Conservation (phyloP, 352 stramenopile genomes). For the Globisporangium nunn region DNA sequence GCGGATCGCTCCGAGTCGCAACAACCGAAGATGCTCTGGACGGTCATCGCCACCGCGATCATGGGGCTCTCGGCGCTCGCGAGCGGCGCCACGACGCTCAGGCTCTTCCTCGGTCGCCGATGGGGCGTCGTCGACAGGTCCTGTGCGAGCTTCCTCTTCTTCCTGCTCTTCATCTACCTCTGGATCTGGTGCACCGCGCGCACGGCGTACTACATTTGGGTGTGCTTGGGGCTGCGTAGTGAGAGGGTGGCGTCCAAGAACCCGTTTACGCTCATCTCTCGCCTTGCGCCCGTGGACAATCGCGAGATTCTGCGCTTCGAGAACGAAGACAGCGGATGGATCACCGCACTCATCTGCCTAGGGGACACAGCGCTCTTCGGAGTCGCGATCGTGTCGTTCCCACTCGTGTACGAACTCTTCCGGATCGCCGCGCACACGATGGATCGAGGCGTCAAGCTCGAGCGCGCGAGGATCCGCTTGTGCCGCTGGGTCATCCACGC, state of each 20-base stretch:
- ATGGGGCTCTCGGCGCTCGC: conserved; percentile 16
- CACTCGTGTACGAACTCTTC: conserved; percentile 47
- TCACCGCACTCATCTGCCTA: conserved; percentile 24
- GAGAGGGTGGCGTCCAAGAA: conserved; percentile 18
- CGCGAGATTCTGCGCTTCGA: conserved; percentile 28
- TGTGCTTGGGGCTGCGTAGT: conserved; percentile 23
- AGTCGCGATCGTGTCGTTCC: conserved; percentile 36
- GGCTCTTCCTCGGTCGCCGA: conserved; percentile 24
- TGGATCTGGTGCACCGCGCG: conserved; percentile 18
- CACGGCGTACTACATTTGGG: conserved; percentile 16
- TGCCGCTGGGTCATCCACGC: conserved; percentile 26
- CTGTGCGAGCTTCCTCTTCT: conserved; percentile 28
- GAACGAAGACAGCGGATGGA: conserved; percentile 17
- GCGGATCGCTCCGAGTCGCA: no score
- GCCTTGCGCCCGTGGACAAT: conserved; percentile 41
- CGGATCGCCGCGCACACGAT: conserved; percentile 51
- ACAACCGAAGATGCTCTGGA: conserved; percentile 21
- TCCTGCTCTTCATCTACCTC: conserved; percentile 33
- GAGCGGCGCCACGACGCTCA: conserved; percentile 15
- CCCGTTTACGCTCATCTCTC: conserved; percentile 18
- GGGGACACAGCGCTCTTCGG: conserved; percentile 48
- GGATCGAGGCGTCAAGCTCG: conserved; percentile 40
- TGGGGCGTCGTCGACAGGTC: conserved; percentile 19
- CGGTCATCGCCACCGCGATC: conserved; percentile 12
- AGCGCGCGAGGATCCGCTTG: conserved; percentile 31